Percentiles rank a stretch among this genome's conserved stretches.
Conservation (phyloP, 257 asterid genomes). For the Jaltomata sinuosa region DNA sequence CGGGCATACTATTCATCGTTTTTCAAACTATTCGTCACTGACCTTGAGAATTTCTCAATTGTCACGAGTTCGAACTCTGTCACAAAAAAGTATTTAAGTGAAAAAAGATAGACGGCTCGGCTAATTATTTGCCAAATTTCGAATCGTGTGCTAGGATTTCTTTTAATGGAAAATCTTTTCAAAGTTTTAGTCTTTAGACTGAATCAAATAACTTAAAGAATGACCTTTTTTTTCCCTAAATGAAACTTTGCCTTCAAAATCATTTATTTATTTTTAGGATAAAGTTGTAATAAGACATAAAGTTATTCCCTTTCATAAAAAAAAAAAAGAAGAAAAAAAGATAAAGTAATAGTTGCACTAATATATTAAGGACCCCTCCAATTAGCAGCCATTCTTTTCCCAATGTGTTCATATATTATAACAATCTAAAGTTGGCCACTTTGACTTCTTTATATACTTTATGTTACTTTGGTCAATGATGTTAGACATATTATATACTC, state of each 20-base stretch:
- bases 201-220: neutral
- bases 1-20: neutral
- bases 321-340: neutral
- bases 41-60: neutral
- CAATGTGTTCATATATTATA: neutral
- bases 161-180: neutral
- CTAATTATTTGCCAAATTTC: no score
- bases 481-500: neutral
- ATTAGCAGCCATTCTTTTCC: neutral
- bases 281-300: neutral
- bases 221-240: neutral
- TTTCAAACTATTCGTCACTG: neutral
- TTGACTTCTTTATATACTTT: neutral
- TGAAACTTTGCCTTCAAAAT: neutral
- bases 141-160: neutral
- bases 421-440: neutral
- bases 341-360: neutral
- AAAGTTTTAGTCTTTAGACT: neutral
- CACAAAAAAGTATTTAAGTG: no score
- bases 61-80: neutral
- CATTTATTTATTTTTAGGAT: neutral
- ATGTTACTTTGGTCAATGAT: neutral
- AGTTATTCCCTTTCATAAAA: neutral
- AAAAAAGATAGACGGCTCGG: neutral
- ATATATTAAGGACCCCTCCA: neutral